Percentiles rank a stretch among this genome's conserved stretches.
Evolutionary conservation across 352 stramenopile species (phyloP).

Genomic region (Globisporangium cystogenes): DNA sequence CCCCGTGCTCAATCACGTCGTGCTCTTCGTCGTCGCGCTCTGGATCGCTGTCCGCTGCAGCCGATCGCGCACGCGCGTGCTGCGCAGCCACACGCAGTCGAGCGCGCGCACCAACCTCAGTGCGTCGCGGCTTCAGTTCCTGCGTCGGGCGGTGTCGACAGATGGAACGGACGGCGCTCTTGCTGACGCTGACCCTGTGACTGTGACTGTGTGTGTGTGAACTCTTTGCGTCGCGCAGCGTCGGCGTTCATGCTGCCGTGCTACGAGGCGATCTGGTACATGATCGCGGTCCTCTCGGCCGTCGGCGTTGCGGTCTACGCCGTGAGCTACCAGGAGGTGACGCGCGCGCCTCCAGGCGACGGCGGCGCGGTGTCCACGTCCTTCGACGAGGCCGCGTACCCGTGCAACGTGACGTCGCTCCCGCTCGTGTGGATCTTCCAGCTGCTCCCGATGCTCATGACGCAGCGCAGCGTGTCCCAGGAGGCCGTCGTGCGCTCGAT

Average conservation of each 20-base stretch:
- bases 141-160: too few species aligned
- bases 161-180: too few species aligned
- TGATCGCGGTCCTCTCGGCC: conserved; percentile 47
- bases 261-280: conserved; percentile 85
- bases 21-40: conserved; percentile 60
- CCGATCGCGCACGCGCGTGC: conserved; percentile 60
- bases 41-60: conserved; percentile 74
- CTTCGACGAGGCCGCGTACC: conserved; percentile 28
- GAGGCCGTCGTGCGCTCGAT: conserved; percentile 69
- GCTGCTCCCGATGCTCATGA: conserved; percentile 81
- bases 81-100: conserved; percentile 39
- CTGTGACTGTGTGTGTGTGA: neutral
- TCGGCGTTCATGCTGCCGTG: conserved; percentile 86
- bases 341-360: conserved; percentile 10
- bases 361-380: conserved; percentile 13
- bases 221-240: conserved; percentile 22
- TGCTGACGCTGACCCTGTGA: too few species aligned
- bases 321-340: conserved; percentile 37
- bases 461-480: conserved; percentile 74
- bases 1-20: conserved; percentile 55
- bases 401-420: conserved; percentile 48
- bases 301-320: conserved; percentile 45
- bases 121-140: too few species aligned
- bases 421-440: conserved; percentile 74
- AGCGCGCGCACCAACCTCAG: conserved; percentile 71